A percentile compares a stretch with the other conserved stretches of the same genome.
These are phyloP conservation scores for Pyronema omphalodes DNA, from an alignment of 495 filamentous ascomycete genomes.

Conservation along the genomic window DNA sequence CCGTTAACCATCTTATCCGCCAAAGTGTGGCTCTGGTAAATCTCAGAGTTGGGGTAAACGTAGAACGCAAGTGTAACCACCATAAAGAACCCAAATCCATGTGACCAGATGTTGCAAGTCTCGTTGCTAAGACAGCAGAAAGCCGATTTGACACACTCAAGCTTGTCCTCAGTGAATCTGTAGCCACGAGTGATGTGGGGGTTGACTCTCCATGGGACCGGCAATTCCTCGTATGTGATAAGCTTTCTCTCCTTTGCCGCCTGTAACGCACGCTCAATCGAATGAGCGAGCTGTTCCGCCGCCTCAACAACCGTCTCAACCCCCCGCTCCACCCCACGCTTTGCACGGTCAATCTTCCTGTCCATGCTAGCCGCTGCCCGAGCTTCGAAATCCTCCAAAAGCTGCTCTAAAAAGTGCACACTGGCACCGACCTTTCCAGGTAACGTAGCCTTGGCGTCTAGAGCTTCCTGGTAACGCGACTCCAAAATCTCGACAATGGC, in stretches of 20 bases:
- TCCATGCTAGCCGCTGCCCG: conserved; percentile 66
- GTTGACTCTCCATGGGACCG: conserved; percentile 84
- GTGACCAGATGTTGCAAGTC: conserved; percentile 94
- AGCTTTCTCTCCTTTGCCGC: conserved; percentile 66
- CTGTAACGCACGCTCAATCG: conserved; percentile 58
- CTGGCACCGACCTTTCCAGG: conserved; percentile 80
- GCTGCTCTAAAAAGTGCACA: conserved; percentile 66
- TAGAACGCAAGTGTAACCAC: conserved; percentile 86
- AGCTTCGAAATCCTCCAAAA: conserved; percentile 65
- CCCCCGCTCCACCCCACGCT: conserved; percentile 46
- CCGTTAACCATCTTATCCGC: conserved; percentile 76
- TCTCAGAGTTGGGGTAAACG: conserved; percentile 75
- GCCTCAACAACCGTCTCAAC: conserved; percentile 78
- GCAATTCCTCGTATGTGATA: conserved; percentile 76
- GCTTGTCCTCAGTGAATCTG: conserved; percentile 74
- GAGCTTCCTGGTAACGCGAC: conserved; percentile 67
- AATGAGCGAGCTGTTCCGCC: conserved; percentile 56
- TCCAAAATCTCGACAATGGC: conserved; percentile 93
- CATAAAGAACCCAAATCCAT: conserved; percentile 68
- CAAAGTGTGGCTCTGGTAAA: conserved; percentile 71
- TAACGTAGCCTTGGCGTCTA: conserved; percentile 68
- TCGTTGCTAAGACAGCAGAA: conserved; percentile 70
- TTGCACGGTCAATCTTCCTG: conserved; percentile 51
- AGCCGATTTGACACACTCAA: conserved; percentile 67
- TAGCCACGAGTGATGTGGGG: conserved; percentile 83